Evolutionary conservation across 305 asterid species (phyloP).

Genomic region (Andrographis paniculata): DNA sequence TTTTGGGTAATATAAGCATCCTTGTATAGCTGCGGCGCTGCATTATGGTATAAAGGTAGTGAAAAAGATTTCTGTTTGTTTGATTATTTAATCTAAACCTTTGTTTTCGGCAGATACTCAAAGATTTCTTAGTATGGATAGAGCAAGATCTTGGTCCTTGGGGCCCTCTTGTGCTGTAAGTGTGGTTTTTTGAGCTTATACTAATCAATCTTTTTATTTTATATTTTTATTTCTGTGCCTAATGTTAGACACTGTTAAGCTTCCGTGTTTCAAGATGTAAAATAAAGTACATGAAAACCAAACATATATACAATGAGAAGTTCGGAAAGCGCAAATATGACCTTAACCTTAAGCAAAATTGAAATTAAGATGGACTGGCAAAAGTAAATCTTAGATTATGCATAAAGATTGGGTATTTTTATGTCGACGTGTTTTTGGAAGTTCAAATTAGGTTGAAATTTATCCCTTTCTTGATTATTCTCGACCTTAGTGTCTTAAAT

Average conservation of each 20-base stretch:
- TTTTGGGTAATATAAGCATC: too few species aligned
- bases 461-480: too few species aligned
- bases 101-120: constrained; percentile 41
- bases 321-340: too few species aligned
- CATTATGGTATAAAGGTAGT: constrained; percentile 3
- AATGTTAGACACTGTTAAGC: constrained; percentile 2
- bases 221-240: background rate
- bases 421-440: too few species aligned
- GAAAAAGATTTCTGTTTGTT: background rate
- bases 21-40: background rate
- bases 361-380: too few species aligned
- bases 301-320: too few species aligned
- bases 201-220: constrained; percentile 1
- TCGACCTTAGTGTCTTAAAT: too few species aligned
- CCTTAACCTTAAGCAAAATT: too few species aligned
- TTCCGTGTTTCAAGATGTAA: constrained; percentile 11
- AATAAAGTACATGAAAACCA: too few species aligned
- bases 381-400: too few species aligned
- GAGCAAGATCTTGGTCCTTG: constrained; percentile 97
- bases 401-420: too few species aligned
- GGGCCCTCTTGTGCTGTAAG: constrained; percentile 99
- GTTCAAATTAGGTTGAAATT: too few species aligned
- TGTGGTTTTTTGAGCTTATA: constrained; percentile 19
- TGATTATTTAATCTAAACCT: constrained; percentile 1
- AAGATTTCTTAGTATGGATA: constrained; percentile 86